Conservation (phyloP, 148 eudicot genomes). For the Rhododendron griersonianum region DNA sequence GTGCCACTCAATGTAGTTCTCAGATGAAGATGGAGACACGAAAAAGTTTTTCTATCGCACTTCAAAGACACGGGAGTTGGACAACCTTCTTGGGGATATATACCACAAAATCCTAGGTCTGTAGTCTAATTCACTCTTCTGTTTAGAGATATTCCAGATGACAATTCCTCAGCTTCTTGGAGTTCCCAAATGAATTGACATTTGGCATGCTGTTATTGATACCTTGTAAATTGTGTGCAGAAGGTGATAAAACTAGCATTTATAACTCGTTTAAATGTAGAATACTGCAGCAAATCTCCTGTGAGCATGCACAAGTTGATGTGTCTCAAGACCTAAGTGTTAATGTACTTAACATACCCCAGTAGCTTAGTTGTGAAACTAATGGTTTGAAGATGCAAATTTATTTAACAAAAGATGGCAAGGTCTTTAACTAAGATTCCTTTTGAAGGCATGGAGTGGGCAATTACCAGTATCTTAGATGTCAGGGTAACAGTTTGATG, state of each 20-base stretch:
- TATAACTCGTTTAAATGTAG: neutral
- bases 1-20: slow-evolving; percentile 50
- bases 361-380: neutral
- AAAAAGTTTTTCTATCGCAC: slow-evolving; percentile 81
- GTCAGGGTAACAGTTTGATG: neutral
- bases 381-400: neutral
- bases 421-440: neutral
- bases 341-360: neutral
- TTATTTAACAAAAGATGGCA: neutral
- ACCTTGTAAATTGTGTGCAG: neutral
- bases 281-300: neutral
- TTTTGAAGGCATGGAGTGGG: slow-evolving; percentile 90
- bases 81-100: slow-evolving; percentile 86
- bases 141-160: slow-evolving; percentile 18
- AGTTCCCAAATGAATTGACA: neutral
- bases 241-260: neutral
- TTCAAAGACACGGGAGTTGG: slow-evolving; percentile 87
- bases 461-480: slow-evolving; percentile 32
- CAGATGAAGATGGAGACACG: slow-evolving; percentile 70
- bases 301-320: neutral
- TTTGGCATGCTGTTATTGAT: neutral
- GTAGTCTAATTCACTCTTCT: slow-evolving; percentile 9
- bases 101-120: slow-evolving; percentile 93
- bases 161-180: slow-evolving; percentile 8
- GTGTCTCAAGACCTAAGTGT: slow-evolving; percentile 1